Evolutionary conservation across 305 asterid species (phyloP).

Genomic region (Rubia tinctorum): DNA sequence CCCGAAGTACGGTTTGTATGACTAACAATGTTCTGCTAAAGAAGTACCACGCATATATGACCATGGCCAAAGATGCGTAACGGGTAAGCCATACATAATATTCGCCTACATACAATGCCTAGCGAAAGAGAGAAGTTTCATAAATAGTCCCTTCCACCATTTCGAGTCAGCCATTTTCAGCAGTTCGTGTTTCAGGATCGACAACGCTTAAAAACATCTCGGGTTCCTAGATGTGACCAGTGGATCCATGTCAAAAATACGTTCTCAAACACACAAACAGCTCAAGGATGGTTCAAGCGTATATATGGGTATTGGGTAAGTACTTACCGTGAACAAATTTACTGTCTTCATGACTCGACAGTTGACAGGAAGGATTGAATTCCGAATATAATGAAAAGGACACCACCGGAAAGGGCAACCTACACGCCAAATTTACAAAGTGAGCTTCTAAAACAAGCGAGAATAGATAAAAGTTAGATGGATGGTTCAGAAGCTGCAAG

Average conservation of each 20-base stretch:
- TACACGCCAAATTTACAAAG: slow-evolving; percentile 22
- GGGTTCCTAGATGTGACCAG: slow-evolving; percentile 6
- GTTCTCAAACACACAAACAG: neutral
- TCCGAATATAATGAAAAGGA: slow-evolving; percentile 89
- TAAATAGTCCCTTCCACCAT: neutral
- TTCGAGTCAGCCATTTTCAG: neutral
- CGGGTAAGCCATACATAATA: neutral
- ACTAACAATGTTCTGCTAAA: neutral
- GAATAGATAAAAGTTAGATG: slow-evolving; percentile 1
- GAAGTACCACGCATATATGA: too few species aligned
- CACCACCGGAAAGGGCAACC: slow-evolving; percentile 90
- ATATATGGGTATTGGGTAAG: neutral
- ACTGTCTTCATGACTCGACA: slow-evolving; percentile 39
- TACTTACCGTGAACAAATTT: slow-evolving; percentile 7
- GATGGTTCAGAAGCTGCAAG: slow-evolving; percentile 3
- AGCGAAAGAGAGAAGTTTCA: neutral
- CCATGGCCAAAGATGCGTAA: neutral
- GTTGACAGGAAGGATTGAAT: slow-evolving; percentile 87
- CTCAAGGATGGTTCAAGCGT: neutral
- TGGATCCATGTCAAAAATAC: neutral
- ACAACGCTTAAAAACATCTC: neutral
- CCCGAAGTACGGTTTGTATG: neutral
- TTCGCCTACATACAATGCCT: neutral
- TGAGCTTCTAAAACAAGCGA: slow-evolving; percentile 11
- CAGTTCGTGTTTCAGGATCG: slow-evolving; percentile 4